Percentiles rank a stretch among this genome's conserved stretches.
Evolutionary conservation across 345 rosid genomes (phyloP).

Genomic region (Pistacia atlantica): DNA sequence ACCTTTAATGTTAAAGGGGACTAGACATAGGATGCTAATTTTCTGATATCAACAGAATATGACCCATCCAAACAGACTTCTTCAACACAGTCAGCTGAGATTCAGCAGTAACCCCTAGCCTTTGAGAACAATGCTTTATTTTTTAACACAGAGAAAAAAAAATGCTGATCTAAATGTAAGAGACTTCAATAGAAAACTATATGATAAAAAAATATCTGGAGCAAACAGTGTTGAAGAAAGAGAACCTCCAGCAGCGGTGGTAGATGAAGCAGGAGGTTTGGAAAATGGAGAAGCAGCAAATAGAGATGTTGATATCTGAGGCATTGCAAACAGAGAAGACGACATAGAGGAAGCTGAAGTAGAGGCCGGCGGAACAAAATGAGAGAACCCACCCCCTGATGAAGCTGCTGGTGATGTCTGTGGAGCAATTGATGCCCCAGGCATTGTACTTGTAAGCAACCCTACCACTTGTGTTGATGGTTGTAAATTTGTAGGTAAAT

Average conservation of each 20-base stretch:
- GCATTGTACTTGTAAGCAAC: slow-evolving; percentile 55
- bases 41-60: not conserved
- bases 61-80: not conserved
- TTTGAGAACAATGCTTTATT: not conserved
- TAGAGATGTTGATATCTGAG: slow-evolving; percentile 44
- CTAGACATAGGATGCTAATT: not conserved
- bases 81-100: not conserved
- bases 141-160: not conserved
- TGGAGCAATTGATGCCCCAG: slow-evolving; percentile 45
- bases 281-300: slow-evolving; percentile 50
- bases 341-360: slow-evolving; percentile 21
- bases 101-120: not conserved
- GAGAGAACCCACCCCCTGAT: slow-evolving; percentile 71
- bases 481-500: slow-evolving; percentile 76
- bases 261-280: slow-evolving; percentile 39
- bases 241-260: slow-evolving; percentile 54
- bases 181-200: not conserved
- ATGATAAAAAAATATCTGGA: slow-evolving; percentile 44
- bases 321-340: slow-evolving; percentile 22
- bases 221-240: slow-evolving; percentile 68
- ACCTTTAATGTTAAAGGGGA: no score
- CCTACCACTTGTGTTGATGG: slow-evolving; percentile 77
- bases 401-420: slow-evolving; percentile 54
- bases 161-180: not conserved
- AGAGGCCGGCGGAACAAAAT: slow-evolving; percentile 64